Base-by-base conservation (phyloP, 495 filamentous ascomycete genomes). In the Apiosordaria backusii region DNA sequence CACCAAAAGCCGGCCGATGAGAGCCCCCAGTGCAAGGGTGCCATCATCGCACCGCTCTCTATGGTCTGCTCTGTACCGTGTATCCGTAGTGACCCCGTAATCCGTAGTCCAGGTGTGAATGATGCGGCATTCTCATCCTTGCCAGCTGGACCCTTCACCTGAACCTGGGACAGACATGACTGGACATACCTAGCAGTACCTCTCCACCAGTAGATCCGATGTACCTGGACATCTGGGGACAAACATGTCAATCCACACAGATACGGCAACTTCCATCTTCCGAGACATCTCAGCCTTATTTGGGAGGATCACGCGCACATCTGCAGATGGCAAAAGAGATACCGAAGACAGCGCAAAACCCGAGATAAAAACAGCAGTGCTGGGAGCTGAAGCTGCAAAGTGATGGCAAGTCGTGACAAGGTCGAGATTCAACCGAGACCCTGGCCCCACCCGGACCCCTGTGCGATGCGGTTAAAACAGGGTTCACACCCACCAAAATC, bases 401-500 rank as follows among this genome's bases (percentile, higher is more conserved):
- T 19, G 52, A 23, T 55, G 52, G n/a, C 52, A 23, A 6, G 4
- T 55, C 50, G 50, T 52, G 21, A 52, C 35, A 55, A 7, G 65
- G 65, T 62, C 65, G 53, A 52, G 65, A 67, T 52, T 59, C 24
- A 55, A 21, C 21, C 27, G 60, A 50, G 35, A 50, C 60, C 52
- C 22, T 50, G 57, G 63, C 63, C 63, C 67, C 63, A 29, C 23
- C 19, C 9, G 15, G 22, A 24, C 40, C 67, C 54, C 62, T 60
- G 52, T 62, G 57, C 21, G 57, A 60, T 55, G 57, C 58, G 50
- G 55, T 26, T 27, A 64, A 70, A 66, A 64, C 70, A 74, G 70
- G 68, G 70, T 71, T 72, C 72, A 74, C 67, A 69, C 68, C 68
- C 66, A 64, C 66, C 64, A 53, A 67, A 68, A 61, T 60, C 60